Conservation (phyloP, 2,329 filamentous ascomycete genomes). For the Bipolaris gigantea region DNA sequence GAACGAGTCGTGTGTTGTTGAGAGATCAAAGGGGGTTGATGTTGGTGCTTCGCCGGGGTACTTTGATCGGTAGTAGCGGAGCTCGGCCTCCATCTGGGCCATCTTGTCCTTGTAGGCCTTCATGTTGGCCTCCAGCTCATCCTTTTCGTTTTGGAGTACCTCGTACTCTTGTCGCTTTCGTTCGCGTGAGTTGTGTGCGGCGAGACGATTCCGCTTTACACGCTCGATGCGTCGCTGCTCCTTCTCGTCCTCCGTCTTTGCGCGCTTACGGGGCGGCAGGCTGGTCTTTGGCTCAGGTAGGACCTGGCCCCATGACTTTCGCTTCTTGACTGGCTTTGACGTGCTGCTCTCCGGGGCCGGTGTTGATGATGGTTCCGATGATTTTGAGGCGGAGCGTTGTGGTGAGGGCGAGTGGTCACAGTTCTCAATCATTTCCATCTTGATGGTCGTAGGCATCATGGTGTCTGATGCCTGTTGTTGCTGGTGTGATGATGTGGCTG, state of each 20-base stretch:
- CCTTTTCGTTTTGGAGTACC: slow-evolving; percentile 69
- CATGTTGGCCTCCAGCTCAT: slow-evolving; percentile 65
- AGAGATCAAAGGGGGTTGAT: slow-evolving; percentile 22
- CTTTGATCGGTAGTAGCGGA: slow-evolving; percentile 44
- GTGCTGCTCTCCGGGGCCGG: slow-evolving; percentile 26
- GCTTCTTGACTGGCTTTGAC: slow-evolving; percentile 77
- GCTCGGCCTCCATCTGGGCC: slow-evolving; percentile 54
- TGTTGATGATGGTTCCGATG: slow-evolving; percentile 24
- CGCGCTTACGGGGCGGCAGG: slow-evolving; percentile 91
- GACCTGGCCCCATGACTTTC: slow-evolving; percentile 98
- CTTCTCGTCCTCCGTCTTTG: slow-evolving; percentile 98
- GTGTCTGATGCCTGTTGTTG: slow-evolving; percentile 10
- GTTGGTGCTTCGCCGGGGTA: slow-evolving; percentile 35
- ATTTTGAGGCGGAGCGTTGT: slow-evolving; percentile 18
- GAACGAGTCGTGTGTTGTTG: slow-evolving; percentile 25
- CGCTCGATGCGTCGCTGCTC: slow-evolving; percentile 97
- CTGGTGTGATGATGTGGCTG: slow-evolving; percentile 13
- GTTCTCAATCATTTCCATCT: slow-evolving; percentile 47
- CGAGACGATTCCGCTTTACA: slow-evolving; percentile 92
- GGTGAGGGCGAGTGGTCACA: slow-evolving; percentile 29
- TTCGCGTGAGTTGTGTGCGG: slow-evolving; percentile 94
- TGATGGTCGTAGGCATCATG: slow-evolving; percentile 42
- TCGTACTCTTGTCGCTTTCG: slow-evolving; percentile 91
- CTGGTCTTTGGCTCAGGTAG: slow-evolving; percentile 96
- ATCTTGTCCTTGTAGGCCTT: slow-evolving; percentile 56